These are phyloP conservation scores for Aspergillus sparsus DNA, from an alignment of 495 filamentous ascomycete genomes.

Conservation along the genomic window DNA sequence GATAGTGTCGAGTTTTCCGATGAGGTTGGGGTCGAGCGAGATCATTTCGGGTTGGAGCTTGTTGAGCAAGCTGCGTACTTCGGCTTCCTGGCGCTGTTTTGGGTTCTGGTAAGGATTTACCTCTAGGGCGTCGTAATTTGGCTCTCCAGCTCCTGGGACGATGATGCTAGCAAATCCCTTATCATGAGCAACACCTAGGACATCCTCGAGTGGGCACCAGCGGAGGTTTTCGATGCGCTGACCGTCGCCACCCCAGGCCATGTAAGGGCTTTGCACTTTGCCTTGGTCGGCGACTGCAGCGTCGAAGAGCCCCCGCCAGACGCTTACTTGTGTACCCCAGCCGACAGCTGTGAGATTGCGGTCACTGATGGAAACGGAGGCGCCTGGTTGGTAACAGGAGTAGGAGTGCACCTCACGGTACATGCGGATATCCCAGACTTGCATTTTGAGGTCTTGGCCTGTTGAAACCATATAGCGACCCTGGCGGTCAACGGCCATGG, in stretches of 20 bases:
- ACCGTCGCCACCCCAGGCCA: conserved; percentile 89
- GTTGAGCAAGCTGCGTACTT: conserved; percentile 83
- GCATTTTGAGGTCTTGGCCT: conserved; percentile 88
- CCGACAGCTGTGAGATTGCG: conserved; percentile 82
- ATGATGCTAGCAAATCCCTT: conserved; percentile 86
- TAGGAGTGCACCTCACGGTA: conserved; percentile 91
- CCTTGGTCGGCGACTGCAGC: conserved; percentile 67
- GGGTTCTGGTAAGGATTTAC: conserved; percentile 94
- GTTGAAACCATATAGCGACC: conserved; percentile 95
- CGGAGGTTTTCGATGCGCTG: conserved; percentile 74
- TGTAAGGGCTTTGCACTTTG: conserved; percentile 86
- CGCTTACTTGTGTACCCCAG: conserved; percentile 84
- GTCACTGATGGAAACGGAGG: conserved; percentile 84
- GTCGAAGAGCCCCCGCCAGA: conserved; percentile 86
- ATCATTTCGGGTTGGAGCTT: conserved; percentile 99
- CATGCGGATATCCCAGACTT: conserved; percentile 94
- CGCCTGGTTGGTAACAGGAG: conserved; percentile 82
- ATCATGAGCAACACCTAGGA: conserved; percentile 81
- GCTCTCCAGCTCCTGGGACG: conserved; percentile 90
- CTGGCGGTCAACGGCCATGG: conserved; percentile 80
- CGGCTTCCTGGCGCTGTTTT: conserved; percentile 90
- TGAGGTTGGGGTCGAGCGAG: conserved; percentile 82
- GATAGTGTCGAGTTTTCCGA: conserved; percentile 81
- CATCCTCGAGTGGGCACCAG: conserved; percentile 95
- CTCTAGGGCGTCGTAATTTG: conserved; percentile 94